phyloP scores from a whole-genome alignment of 495 filamentous ascomycete species.

The Viridothelium virens region DNA sequence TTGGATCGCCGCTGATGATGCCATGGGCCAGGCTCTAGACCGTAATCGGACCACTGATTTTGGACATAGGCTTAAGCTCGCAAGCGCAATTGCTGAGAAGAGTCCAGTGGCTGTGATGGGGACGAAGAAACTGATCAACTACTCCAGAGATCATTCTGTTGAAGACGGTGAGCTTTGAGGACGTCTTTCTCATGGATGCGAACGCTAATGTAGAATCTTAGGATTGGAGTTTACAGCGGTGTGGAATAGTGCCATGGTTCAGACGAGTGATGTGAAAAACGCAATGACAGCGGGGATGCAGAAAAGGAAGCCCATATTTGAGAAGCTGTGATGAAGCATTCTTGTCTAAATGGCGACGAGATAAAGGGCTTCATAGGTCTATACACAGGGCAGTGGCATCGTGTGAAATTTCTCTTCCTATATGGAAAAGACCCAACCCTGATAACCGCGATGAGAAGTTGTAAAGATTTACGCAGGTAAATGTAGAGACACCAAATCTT shows the following conservation, averaged over 20 bases:
- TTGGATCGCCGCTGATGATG: no score
- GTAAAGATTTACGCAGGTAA: no score
- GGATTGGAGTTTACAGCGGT: conserved; percentile 73
- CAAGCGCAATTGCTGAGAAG: conserved; percentile 62
- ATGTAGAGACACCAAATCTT: no score
- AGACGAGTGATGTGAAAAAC: conserved; percentile 66
- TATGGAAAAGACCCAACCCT: no score
- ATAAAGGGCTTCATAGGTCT: background rate
- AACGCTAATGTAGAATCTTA: conserved; percentile 26
- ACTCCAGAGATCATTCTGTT: conserved; percentile 67
- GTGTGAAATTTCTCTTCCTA: no score
- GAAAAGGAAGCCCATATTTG: conserved; percentile 76
- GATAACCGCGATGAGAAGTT: no score
- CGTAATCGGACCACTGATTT: conserved; percentile 37
- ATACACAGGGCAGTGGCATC: no score
- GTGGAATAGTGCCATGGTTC: conserved; percentile 79
- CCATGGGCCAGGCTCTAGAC: no score
- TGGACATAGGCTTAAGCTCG: conserved; percentile 56
- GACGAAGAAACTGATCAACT: conserved; percentile 90
- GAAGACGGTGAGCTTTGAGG: conserved; percentile 54
- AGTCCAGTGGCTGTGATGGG: conserved; percentile 87
- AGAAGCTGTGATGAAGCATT: conserved; percentile 57
- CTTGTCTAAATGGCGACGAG: background rate
- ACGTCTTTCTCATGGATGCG: background rate
- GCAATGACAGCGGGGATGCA: conserved; percentile 69